phyloP scores from a whole-genome alignment of 495 filamentous ascomycete species.

The Neurospora intermedia region DNA sequence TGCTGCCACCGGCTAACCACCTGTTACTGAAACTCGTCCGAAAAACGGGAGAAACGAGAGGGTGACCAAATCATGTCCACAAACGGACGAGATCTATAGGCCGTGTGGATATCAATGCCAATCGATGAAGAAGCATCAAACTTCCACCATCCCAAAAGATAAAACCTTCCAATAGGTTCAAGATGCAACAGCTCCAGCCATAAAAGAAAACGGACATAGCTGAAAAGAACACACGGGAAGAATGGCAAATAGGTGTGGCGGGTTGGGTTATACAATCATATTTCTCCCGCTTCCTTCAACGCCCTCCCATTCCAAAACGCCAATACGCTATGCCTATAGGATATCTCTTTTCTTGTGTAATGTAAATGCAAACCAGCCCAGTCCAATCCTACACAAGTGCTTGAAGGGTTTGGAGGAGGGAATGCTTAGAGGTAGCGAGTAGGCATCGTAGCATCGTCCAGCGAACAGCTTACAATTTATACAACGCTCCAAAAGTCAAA shows the following conservation, averaged over 20 bases:
- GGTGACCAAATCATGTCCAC: background rate
- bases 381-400: background rate
- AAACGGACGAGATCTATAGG: background rate
- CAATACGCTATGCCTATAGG: constrained; percentile 17
- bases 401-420: background rate
- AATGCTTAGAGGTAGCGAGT: constrained; percentile 1
- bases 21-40: background rate
- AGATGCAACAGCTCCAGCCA: background rate
- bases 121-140: background rate
- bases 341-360: constrained; percentile 4
- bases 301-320: constrained; percentile 8
- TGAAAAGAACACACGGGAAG: background rate
- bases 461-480: constrained; percentile 11
- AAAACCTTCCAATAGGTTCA: background rate
- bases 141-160: background rate
- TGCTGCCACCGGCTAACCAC: background rate
- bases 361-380: constrained; percentile 4
- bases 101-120: background rate
- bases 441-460: constrained; percentile 9
- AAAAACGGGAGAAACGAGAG: background rate
- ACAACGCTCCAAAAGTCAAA: background rate
- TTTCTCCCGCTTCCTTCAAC: constrained; percentile 1
- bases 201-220: background rate
- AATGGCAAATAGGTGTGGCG: background rate
- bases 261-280: background rate